These are phyloP conservation scores for Paraglomus brasilianum DNA, from an alignment of 192 early-diverging fungal genomes.

Conservation along the genomic window DNA sequence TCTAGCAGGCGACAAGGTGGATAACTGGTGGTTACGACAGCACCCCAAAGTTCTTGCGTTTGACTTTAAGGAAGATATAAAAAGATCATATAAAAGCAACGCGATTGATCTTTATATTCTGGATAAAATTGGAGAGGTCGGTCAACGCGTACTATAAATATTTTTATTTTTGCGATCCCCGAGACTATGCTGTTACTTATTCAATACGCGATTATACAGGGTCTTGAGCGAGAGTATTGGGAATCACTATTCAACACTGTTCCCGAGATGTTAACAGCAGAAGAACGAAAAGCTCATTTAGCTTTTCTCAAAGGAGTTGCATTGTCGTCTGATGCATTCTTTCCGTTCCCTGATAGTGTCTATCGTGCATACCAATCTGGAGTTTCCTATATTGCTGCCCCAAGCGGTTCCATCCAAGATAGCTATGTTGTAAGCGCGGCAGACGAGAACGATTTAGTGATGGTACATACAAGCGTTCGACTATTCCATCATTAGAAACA, in stretches of 20 bases:
- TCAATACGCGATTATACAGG: slow-evolving; percentile 33
- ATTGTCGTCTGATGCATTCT: slow-evolving; percentile 96
- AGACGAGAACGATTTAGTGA: slow-evolving; percentile 77
- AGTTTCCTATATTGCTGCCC: slow-evolving; percentile 86
- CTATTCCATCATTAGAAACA: slow-evolving; percentile 99
- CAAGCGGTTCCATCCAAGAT: slow-evolving; percentile 91
- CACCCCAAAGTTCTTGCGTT: slow-evolving; percentile 92
- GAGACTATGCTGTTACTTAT: no score
- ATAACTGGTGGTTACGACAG: slow-evolving; percentile 98
- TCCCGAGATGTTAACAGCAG: slow-evolving; percentile 75
- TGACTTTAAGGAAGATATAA: slow-evolving; percentile 81
- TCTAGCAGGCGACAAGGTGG: slow-evolving; percentile 98
- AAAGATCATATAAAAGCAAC: slow-evolving; percentile 95
- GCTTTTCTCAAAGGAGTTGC: slow-evolving; percentile 69
- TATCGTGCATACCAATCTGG: slow-evolving; percentile 82
- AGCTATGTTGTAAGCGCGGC: slow-evolving; percentile 77
- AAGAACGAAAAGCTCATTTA: slow-evolving; percentile 79
- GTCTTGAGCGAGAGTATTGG: slow-evolving; percentile 71
- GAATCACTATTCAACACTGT: slow-evolving; percentile 76
- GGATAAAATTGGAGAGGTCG: slow-evolving; percentile 77
- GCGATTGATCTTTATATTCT: slow-evolving; percentile 96
- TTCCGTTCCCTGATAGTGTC: slow-evolving; percentile 98
- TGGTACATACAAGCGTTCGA: slow-evolving; percentile 85
- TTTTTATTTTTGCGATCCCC: no score
- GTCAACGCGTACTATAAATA: slow-evolving; percentile 33